phyloP scores from a whole-genome alignment of 2,329 filamentous ascomycete species.

The Trichoderma citrinoviride region DNA sequence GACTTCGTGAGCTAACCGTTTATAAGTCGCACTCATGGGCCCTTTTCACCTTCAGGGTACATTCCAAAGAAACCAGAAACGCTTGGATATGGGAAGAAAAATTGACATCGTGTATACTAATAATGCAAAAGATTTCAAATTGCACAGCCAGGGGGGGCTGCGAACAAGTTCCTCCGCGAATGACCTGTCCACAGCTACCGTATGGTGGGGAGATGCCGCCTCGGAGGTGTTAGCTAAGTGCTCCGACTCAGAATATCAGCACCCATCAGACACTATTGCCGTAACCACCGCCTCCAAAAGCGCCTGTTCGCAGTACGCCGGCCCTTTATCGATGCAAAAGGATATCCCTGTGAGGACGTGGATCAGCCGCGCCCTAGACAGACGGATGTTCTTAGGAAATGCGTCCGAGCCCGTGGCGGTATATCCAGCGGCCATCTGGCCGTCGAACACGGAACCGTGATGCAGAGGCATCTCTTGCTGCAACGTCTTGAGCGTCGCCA shows the following conservation, averaged over 20 bases:
- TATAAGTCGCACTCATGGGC: neutral
- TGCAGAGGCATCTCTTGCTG: neutral
- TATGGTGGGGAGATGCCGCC: neutral
- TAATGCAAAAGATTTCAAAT: neutral
- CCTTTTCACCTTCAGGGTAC: neutral
- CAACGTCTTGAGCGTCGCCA: neutral
- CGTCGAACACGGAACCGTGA: neutral
- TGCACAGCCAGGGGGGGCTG: neutral
- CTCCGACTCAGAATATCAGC: neutral
- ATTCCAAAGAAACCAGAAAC: neutral
- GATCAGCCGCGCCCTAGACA: constrained; percentile 2
- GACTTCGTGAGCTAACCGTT: neutral
- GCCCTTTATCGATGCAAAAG: constrained; percentile 16
- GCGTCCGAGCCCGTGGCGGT: neutral
- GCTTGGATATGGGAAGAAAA: no score
- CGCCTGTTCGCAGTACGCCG: neutral
- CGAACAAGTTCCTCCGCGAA: neutral
- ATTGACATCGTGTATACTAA: neutral
- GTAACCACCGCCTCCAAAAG: neutral
- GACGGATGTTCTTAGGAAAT: neutral
- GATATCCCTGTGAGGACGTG: constrained; percentile 7
- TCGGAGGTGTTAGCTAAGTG: constrained; percentile 14
- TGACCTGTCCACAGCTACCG: neutral
- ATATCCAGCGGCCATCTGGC: neutral
- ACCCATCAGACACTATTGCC: constrained; percentile 3